phyloP scores from a whole-genome alignment of 2,329 filamentous ascomycete genomes.

The Colletotrichum incanum region DNA sequence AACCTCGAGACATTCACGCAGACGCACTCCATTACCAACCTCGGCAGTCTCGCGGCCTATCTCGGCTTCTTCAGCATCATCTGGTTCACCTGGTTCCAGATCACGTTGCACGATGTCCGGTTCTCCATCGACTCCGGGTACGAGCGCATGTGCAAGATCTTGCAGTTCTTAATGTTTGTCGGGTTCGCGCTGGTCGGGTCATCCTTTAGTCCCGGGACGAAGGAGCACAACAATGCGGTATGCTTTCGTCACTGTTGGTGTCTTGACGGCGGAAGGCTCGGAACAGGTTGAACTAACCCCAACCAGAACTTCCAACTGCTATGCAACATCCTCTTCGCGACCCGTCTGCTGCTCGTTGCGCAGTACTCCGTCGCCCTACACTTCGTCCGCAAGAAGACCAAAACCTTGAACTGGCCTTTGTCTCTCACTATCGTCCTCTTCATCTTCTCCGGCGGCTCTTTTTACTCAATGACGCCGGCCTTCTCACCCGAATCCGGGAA shows the following conservation, averaged over 20 bases:
- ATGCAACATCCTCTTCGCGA: slow-evolving; percentile 58
- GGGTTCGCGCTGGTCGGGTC: slow-evolving; percentile 68
- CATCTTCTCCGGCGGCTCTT: slow-evolving; percentile 53
- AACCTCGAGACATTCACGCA: slow-evolving; percentile 72
- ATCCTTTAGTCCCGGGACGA: slow-evolving; percentile 58
- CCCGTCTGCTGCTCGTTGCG: slow-evolving; percentile 44
- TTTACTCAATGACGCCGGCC: slow-evolving; percentile 35
- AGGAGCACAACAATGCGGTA: slow-evolving; percentile 55
- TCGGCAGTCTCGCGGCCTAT: slow-evolving; percentile 56
- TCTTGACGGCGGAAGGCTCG: not conserved
- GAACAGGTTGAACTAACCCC: not conserved
- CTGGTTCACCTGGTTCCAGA: slow-evolving; percentile 74
- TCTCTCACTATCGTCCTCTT: slow-evolving; percentile 51
- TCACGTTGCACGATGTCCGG: slow-evolving; percentile 71
- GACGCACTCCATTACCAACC: slow-evolving; percentile 68
- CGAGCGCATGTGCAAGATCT: slow-evolving; percentile 67
- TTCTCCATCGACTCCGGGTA: slow-evolving; percentile 70
- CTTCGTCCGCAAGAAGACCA: slow-evolving; percentile 50
- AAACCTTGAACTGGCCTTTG: slow-evolving; percentile 48
- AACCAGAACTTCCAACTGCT: slow-evolving; percentile 57
- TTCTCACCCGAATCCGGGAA: slow-evolving; percentile 39
- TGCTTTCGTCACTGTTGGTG: not conserved
- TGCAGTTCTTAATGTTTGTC: slow-evolving; percentile 70
- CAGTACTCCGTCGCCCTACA: slow-evolving; percentile 57
- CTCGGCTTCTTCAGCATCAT: slow-evolving; percentile 69